Base-by-base conservation (phyloP, 1,284 basidiomycete species). In the Amylostereum areolatum region DNA sequence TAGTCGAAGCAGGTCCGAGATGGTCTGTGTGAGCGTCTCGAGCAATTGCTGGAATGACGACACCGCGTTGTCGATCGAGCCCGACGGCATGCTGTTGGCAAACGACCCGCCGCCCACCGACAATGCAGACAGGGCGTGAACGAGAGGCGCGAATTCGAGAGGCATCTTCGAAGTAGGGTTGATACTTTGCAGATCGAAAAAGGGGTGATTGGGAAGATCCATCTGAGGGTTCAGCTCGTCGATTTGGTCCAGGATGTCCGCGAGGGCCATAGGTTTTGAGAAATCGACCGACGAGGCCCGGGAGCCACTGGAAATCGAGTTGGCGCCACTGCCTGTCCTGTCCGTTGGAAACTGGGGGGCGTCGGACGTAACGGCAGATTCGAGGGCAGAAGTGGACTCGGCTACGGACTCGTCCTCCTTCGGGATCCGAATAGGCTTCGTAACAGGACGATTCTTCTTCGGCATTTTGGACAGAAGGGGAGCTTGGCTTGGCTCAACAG, bases 81-180 rank as follows among this genome's bases (percentile, higher is more conserved):
- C 85, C 2, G 84, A 80, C 18, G 87, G 85, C 70, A 88, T 83
- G 59, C 80, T 84, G 58, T 85, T 87, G 31, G 86, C 81, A 58
- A 89, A 89, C 5, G 85, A 87, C n/a, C 84, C 85, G 12, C 88
- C 85, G 2, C 87, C 87, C n/a, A 87, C 84, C 1, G 87, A 90
- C 35, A 91, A 69, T 25, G 89, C 85, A 9, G 89, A 89, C n/a
- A 91, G 64, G 1, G 89, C 88, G 59, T 89, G 87, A 3, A 89
- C 86, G 44, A 91, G 69, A 34, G 88, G 87, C 2, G 81, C 85
- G 56, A 90, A 90, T 57, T 90, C 85, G 45, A 89, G 66, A 12
- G 87, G 85, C 72, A 87, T 81, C 62, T 82, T 86, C 44, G 81
- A 75, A 32, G 83, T 77, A 35, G 85, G 79, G 57, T 81, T 82